A percentile compares a stretch with the other conserved stretches of the same genome.
Evolutionary conservation across 768 basidiomycete genomes (phyloP).

Genomic region (Trametes coccinea): DNA sequence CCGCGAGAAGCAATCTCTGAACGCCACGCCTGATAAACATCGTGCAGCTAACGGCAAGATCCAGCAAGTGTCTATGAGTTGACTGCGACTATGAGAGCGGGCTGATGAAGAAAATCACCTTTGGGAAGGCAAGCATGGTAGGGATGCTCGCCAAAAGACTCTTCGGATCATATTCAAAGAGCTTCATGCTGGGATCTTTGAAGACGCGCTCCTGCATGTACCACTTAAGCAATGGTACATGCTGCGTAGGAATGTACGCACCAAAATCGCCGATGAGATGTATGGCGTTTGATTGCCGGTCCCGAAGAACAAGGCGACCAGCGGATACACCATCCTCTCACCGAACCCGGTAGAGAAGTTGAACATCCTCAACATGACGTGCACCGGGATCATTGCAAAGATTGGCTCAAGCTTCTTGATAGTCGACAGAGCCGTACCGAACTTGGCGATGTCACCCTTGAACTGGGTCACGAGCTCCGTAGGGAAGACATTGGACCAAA

Average conservation of each 20-base stretch:
- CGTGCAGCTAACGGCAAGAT: constrained; percentile 23
- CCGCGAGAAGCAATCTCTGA: constrained; percentile 25
- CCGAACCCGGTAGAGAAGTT: constrained; percentile 38
- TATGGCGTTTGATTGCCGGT: constrained; percentile 41
- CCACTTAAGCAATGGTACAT: neutral
- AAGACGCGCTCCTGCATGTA: constrained; percentile 35
- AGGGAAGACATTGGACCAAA: constrained; percentile 44
- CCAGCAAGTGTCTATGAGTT: too few species aligned
- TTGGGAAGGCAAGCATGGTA: constrained; percentile 40
- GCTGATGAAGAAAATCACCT: constrained; percentile 17
- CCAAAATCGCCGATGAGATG: constrained; percentile 37
- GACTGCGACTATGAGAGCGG: too few species aligned
- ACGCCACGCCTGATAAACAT: constrained; percentile 36
- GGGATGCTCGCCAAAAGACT: constrained; percentile 37
- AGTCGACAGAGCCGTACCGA: constrained; percentile 33
- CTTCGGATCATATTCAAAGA: constrained; percentile 37
- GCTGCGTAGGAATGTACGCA: constrained; percentile 1
- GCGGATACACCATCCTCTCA: constrained; percentile 39
- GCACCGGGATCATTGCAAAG: constrained; percentile 37
- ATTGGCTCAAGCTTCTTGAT: constrained; percentile 36
- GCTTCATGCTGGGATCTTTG: constrained; percentile 37
- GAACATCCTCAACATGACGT: constrained; percentile 37
- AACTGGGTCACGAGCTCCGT: constrained; percentile 32
- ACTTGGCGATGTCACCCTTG: constrained; percentile 34
- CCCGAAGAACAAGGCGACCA: constrained; percentile 39